Percentiles rank a stretch among this genome's conserved stretches.
phyloP scores from a whole-genome alignment of 2,329 filamentous ascomycete species.

The Fusarium albosuccineum region DNA sequence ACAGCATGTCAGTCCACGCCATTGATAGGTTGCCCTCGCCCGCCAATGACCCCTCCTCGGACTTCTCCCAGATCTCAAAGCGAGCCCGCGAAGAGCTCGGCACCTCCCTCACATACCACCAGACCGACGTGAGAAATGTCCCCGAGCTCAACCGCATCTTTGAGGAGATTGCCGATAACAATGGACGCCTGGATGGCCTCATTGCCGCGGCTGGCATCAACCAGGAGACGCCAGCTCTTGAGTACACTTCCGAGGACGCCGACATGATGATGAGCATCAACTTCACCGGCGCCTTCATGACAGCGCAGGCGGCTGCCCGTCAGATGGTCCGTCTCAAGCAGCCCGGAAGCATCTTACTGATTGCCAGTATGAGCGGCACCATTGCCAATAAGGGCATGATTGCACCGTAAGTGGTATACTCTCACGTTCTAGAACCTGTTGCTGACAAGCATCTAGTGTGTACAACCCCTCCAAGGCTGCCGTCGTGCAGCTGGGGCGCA shows the following conservation, averaged over 20 bases:
- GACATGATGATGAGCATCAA: slow-evolving; percentile 88
- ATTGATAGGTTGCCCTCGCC: slow-evolving; percentile 73
- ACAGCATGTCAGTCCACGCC: slow-evolving; percentile 68
- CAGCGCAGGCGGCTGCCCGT: slow-evolving; percentile 87
- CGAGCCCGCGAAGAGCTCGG: slow-evolving; percentile 74
- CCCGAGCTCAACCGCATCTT: slow-evolving; percentile 75
- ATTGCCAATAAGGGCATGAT: slow-evolving; percentile 73
- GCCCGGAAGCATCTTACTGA: slow-evolving; percentile 73
- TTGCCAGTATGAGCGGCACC: slow-evolving; percentile 78
- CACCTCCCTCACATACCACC: slow-evolving; percentile 78
- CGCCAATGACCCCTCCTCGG: slow-evolving; percentile 56
- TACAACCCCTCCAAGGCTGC: slow-evolving; percentile 84
- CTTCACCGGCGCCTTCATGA: slow-evolving; percentile 87
- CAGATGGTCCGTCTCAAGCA: slow-evolving; percentile 74
- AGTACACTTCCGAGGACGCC: slow-evolving; percentile 81
- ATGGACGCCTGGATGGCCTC: slow-evolving; percentile 83
- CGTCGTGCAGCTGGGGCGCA: slow-evolving; percentile 78
- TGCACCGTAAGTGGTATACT: slow-evolving; percentile 64
- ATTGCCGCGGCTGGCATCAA: slow-evolving; percentile 80
- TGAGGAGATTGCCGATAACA: slow-evolving; percentile 74
- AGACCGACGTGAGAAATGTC: slow-evolving; percentile 84
- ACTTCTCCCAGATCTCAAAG: slow-evolving; percentile 75
- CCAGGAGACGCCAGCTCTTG: slow-evolving; percentile 85
- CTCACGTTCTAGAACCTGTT: no score
- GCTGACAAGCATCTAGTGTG: slow-evolving; percentile 57